These are phyloP conservation scores for Termitomyces sp. DNA, from an alignment of 768 basidiomycete species.

Conservation along the genomic window DNA sequence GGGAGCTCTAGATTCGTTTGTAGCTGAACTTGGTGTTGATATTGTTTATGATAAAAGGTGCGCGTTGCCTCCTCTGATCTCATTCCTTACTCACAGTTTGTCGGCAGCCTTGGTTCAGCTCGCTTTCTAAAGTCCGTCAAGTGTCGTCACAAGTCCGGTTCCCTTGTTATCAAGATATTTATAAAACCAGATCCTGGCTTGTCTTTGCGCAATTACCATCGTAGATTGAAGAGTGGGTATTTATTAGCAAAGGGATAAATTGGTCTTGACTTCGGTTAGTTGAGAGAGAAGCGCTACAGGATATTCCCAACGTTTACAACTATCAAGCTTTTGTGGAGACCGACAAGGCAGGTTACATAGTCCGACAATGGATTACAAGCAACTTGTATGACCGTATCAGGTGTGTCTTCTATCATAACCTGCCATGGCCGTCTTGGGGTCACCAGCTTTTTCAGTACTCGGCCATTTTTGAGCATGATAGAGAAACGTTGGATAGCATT, in stretches of 20 bases:
- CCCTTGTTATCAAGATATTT: conserved; percentile 90
- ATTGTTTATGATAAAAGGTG: conserved; percentile 91
- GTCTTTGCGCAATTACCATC: conserved; percentile 67
- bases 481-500: conserved; percentile 99
- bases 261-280: conserved; percentile 36
- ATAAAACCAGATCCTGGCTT: conserved; percentile 89
- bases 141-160: conserved; percentile 78
- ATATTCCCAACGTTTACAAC: conserved; percentile 84
- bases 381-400: conserved; percentile 97
- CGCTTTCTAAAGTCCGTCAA: conserved; percentile 72
- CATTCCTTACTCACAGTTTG: background rate
- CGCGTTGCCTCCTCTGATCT: conserved; percentile 10
- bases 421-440: background rate
- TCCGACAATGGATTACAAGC: conserved; percentile 92
- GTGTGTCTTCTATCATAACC: conserved; percentile 36
- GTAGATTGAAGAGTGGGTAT: conserved; percentile 67
- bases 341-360: conserved; percentile 91
- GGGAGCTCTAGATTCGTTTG: conserved; percentile 85
- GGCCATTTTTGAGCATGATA: conserved; percentile 84
- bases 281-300: conserved; percentile 77
- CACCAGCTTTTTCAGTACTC: conserved; percentile 54
- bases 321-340: conserved; percentile 92
- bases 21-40: conserved; percentile 83
- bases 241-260: conserved; percentile 7
- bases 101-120: conserved; percentile 20